Evolutionary conservation across 768 basidiomycete species (phyloP), one percentile per base, ranked within the genome.

Genomic region (Antrodiella citrinella): DNA sequence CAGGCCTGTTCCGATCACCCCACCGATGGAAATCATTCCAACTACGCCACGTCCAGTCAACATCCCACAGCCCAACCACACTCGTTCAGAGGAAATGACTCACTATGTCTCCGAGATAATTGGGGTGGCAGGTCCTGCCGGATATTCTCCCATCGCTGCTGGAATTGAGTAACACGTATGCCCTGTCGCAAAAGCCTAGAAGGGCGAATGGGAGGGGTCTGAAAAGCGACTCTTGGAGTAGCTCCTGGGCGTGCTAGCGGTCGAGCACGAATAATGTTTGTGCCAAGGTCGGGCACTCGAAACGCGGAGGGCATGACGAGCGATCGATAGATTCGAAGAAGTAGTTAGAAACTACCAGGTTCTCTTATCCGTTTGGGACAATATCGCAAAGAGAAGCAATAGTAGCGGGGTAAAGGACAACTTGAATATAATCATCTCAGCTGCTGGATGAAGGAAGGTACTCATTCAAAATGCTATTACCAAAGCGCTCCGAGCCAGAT

Each of bases 1-100:
- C 13, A 74, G 60, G 44, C 73, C 71, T 2, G 68, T 69, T 11
- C 71, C 69, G 42, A 68, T 66, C 4, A 65, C 63, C 11, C 67
- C 67, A 59, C 61, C 61, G 3, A 62, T 59, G 3, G 61, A 62
- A 9, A 62, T 62, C 61, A 62, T 62, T 13, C 61, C 59, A 19
- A 62, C 61, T 62, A 43, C n/a, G 20, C 30, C 18, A 4, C 3
- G 43, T n/a, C 15, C 13, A 18, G 25, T 18, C 11, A 20, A 35
- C 4, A 21, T 24, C 18, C 38, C 4, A 21, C 7, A 25, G 15
- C 21, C 19, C 19, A 15, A 44, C 1, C 9, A 44, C 4, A 22
- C 15, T 20, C 23, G 13, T 15, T 22, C 13, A 25, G 19, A 19
- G 20, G 35, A 49, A 10, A 26, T 4, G 3, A 50, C 59, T 43